Evolutionary conservation across 805 yeast species (phyloP).

Genomic region (Maudiozyma barnettii): DNA sequence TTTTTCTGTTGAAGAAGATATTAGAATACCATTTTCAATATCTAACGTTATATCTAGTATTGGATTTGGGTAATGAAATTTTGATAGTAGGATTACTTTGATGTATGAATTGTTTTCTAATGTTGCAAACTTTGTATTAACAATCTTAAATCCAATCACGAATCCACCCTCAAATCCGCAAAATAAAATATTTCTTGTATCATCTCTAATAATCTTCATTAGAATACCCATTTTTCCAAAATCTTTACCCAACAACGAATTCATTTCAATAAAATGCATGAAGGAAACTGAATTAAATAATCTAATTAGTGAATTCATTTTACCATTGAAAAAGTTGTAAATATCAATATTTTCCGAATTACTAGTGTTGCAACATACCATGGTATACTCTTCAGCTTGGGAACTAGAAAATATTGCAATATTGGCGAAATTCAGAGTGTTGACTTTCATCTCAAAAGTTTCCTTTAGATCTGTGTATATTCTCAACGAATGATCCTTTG

Average conservation of each 20-base stretch:
- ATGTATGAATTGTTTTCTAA: neutral
- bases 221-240: slow-evolving; percentile 23
- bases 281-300: slow-evolving; percentile 15
- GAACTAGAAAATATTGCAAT: neutral
- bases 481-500: slow-evolving; percentile 22
- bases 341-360: slow-evolving; percentile 24
- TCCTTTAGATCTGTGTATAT: slow-evolving; percentile 5
- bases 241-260: neutral
- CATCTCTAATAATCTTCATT: slow-evolving; percentile 17
- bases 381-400: slow-evolving; percentile 5
- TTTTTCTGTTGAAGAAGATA: slow-evolving; percentile 15
- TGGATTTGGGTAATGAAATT: slow-evolving; percentile 24
- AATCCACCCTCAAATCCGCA: slow-evolving; percentile 26
- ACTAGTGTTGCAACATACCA: slow-evolving; percentile 25
- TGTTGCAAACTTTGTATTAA: neutral
- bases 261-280: neutral
- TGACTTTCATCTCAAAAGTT: slow-evolving; percentile 23
- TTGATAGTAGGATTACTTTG: neutral
- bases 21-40: slow-evolving; percentile 4
- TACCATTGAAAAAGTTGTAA: slow-evolving; percentile 11
- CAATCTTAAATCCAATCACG: slow-evolving; percentile 19
- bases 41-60: slow-evolving; percentile 13
- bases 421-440: slow-evolving; percentile 28
- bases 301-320: slow-evolving; percentile 18
- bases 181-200: slow-evolving; percentile 9